Conservation (phyloP, 208 protist genomes). For the Trypanosoma platydactyli region DNA sequence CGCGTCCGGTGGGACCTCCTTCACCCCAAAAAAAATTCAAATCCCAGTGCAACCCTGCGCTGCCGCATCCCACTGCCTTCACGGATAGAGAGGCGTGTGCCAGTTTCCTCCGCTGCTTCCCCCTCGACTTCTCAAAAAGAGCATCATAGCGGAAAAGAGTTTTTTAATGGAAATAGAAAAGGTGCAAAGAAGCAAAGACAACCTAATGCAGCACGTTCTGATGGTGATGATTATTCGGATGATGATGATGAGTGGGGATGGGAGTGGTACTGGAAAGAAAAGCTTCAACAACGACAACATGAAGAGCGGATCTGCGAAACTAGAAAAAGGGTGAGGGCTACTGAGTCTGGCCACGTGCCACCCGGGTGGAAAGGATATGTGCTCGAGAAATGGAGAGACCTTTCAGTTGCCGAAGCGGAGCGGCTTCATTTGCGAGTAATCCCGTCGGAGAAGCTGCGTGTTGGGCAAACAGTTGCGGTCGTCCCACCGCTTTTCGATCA, state of each 20-base stretch:
- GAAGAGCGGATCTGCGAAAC: neutral
- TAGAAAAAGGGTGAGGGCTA: neutral
- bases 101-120: neutral
- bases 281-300: neutral
- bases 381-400: slow-evolving; percentile 57
- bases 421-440: slow-evolving; percentile 42
- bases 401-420: slow-evolving; percentile 43
- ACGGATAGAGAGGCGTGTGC: neutral
- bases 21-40: slow-evolving; percentile 43
- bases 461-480: slow-evolving; percentile 59
- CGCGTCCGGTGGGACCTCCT: slow-evolving; percentile 75
- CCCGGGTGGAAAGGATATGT: slow-evolving; percentile 50
- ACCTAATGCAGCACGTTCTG: neutral
- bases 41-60: slow-evolving; percentile 60
- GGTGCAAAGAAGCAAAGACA: neutral
- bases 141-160: neutral
- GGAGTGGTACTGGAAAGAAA: neutral
- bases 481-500: slow-evolving; percentile 64
- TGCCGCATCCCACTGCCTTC: slow-evolving; percentile 42
- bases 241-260: neutral
- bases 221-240: neutral
- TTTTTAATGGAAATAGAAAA: neutral
- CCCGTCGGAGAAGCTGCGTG: slow-evolving; percentile 33
- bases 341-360: neutral
- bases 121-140: neutral